Evolutionary conservation across 2,329 filamentous ascomycete species (phyloP).

Genomic region (Curvularia spicifera): DNA sequence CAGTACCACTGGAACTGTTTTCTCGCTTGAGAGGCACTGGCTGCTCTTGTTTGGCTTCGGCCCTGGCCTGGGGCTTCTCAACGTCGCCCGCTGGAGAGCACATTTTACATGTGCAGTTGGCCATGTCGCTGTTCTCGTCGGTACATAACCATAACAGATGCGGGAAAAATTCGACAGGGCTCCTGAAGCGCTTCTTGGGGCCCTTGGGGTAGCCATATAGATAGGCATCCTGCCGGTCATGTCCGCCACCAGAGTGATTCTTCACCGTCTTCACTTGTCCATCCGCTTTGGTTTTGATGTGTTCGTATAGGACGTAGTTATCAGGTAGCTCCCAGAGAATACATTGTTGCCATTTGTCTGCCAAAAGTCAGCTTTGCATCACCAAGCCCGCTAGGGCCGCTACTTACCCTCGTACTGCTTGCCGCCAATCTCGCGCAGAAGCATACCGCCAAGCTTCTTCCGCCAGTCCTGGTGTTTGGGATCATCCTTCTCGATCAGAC

Average conservation of each 20-base stretch:
- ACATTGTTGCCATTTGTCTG: constrained; percentile 51
- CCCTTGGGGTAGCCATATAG: constrained; percentile 66
- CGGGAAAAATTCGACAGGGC: constrained; percentile 65
- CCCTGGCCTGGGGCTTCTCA: constrained; percentile 41
- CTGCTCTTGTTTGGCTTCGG: constrained; percentile 31
- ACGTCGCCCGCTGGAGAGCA: constrained; percentile 59
- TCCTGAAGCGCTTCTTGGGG: constrained; percentile 63
- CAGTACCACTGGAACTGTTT: constrained; percentile 19
- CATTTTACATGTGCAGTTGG: constrained; percentile 64
- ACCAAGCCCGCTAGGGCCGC: background rate
- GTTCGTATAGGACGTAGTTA: constrained; percentile 64
- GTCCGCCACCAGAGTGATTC: constrained; percentile 58
- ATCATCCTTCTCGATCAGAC: constrained; percentile 57
- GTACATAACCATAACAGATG: constrained; percentile 64
- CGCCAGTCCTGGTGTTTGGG: constrained; percentile 64
- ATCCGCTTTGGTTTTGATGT: constrained; percentile 61
- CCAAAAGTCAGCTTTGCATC: constrained; percentile 41
- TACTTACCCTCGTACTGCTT: constrained; percentile 42
- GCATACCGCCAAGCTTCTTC: constrained; percentile 65
- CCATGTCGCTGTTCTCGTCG: constrained; percentile 59
- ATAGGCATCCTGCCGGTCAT: constrained; percentile 65
- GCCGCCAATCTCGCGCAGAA: constrained; percentile 58
- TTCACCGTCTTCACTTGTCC: constrained; percentile 57
- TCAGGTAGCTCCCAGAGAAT: constrained; percentile 63
- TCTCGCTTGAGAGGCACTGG: constrained; percentile 38